Percentiles rank a stretch among this genome's conserved stretches.
Conservation (phyloP, 768 basidiomycete species). For the Xerocomus brunneocitrinus region DNA sequence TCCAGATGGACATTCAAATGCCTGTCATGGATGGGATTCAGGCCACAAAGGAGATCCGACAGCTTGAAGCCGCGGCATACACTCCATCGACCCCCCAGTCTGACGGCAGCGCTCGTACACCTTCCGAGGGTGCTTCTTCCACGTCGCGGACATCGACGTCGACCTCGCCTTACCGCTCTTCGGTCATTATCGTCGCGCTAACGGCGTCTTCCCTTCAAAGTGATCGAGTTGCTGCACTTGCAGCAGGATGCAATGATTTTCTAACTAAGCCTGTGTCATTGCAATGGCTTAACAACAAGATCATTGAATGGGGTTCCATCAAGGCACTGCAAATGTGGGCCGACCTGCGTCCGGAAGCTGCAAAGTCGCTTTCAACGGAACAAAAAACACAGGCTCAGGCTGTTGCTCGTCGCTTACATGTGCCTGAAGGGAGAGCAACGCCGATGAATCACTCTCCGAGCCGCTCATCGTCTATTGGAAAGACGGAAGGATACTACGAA, state of each 20-base stretch:
- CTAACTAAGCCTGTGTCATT: conserved; percentile 95
- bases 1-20: conserved; percentile 99
- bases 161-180: conserved; percentile 75
- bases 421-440: conserved; percentile 43
- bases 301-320: conserved; percentile 99
- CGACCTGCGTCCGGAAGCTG: conserved; percentile 63
- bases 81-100: conserved; percentile 64
- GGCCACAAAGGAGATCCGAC: conserved; percentile 93
- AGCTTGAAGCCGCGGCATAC: conserved; percentile 71
- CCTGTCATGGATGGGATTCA: conserved; percentile 98
- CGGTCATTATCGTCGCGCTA: conserved; percentile 98
- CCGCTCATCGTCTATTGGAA: conserved; percentile 36
- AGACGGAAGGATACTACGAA: conserved; percentile 17
- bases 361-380: conserved; percentile 41
- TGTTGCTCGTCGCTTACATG: conserved; percentile 44
- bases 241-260: conserved; percentile 98
- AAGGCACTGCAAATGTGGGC: conserved; percentile 93
- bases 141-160: conserved; percentile 39
- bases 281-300: conserved; percentile 95
- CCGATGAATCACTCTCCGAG: conserved; percentile 33
- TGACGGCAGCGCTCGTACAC: conserved; percentile 44
- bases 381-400: conserved; percentile 46
- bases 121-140: conserved; percentile 48
- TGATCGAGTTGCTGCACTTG: conserved; percentile 95
- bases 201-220: conserved; percentile 94